Percentiles rank a stretch among this genome's conserved stretches.
These are phyloP conservation scores for Phytophthora pistaciae DNA, from an alignment of 352 stramenopile species.

Conservation along the genomic window DNA sequence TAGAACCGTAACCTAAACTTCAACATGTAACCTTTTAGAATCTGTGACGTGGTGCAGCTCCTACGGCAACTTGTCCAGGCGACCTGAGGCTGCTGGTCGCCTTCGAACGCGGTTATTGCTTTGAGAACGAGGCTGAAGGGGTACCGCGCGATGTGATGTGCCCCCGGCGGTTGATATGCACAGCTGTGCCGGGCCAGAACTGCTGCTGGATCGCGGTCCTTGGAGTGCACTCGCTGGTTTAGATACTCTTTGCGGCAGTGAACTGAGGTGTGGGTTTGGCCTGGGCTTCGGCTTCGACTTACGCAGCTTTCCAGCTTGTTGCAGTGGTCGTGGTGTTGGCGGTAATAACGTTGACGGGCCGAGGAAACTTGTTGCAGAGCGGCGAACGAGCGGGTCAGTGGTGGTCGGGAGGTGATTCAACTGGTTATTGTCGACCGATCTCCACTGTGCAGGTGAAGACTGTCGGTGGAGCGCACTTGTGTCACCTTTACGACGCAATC, in stretches of 20 bases:
- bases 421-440: constrained; percentile 3
- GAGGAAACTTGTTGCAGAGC: neutral
- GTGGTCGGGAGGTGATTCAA: neutral
- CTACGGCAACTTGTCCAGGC: constrained; percentile 22
- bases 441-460: neutral
- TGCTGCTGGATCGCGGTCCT: neutral
- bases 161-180: constrained; percentile 21
- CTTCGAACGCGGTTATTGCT: constrained; percentile 2
- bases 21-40: constrained; percentile 25
- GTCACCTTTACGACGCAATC: constrained; percentile 44
- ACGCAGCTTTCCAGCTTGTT: constrained; percentile 8
- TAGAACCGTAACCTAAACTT: constrained; percentile 24
- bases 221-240: neutral
- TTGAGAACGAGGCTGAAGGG: neutral
- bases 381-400: neutral
- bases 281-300: constrained; percentile 17
- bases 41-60: constrained; percentile 22
- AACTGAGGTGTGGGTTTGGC: constrained; percentile 18
- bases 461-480: constrained; percentile 12
- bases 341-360: neutral
- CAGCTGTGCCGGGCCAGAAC: neutral
- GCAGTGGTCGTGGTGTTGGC: neutral
- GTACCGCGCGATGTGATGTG: constrained; percentile 2
- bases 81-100: neutral
- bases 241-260: constrained; percentile 12